These are phyloP conservation scores for Lactarius sanguifluus DNA, from an alignment of 768 basidiomycete species.

Conservation along the genomic window DNA sequence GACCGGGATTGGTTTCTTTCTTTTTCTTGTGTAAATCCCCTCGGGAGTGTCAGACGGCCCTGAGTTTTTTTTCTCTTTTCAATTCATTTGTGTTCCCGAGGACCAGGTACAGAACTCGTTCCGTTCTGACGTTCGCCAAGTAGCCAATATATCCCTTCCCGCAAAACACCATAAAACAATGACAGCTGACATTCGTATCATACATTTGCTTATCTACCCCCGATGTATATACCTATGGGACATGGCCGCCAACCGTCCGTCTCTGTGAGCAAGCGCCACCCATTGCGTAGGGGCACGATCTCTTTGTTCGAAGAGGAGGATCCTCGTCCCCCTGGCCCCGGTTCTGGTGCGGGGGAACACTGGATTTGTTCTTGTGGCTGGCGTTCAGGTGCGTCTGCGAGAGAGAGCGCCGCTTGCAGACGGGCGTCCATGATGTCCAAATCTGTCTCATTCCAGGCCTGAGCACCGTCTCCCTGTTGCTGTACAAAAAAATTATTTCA, in stretches of 20 bases:
- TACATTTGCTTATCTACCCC: constrained; percentile 19
- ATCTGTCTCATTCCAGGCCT: constrained; percentile 49
- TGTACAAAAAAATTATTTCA: not conserved
- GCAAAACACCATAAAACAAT: not conserved
- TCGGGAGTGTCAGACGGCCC: not conserved
- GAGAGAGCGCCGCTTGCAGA: constrained; percentile 9
- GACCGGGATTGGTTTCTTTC: not conserved
- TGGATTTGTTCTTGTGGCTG: not conserved
- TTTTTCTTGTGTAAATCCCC: not conserved
- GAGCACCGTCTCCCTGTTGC: not conserved
- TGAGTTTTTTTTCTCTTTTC: not conserved
- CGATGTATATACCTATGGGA: constrained; percentile 61
- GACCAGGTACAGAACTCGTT: not conserved
- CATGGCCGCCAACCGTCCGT: constrained; percentile 57
- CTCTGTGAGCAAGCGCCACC: constrained; percentile 54
- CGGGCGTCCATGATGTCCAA: constrained; percentile 49
- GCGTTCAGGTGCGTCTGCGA: not conserved
- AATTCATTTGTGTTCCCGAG: not conserved
- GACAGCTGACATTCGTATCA: not conserved
- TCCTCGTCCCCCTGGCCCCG: not conserved
- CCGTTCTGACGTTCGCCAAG: not conserved
- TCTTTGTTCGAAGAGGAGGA: not conserved
- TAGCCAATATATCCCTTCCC: not conserved
- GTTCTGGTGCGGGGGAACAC: no score
- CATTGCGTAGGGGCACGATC: constrained; percentile 35